phyloP scores from a whole-genome alignment of 75 land plant species.

The Picea sitchensis region DNA sequence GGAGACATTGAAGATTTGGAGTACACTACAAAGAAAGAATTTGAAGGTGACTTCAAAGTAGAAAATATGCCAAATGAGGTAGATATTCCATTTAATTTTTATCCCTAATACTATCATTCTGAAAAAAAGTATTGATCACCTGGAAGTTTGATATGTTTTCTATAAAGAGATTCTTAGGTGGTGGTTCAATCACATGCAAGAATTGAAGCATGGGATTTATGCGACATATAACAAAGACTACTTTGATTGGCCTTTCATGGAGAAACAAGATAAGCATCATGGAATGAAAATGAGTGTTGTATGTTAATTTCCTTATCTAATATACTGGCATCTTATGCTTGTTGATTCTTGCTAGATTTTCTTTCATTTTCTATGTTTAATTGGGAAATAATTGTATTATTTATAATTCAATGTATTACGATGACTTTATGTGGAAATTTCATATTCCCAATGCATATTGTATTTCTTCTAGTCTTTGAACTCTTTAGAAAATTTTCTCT shows the following conservation, averaged over 20 bases:
- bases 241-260: conserved; percentile 98
- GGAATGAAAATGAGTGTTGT: conserved; percentile 88
- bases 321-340: conserved; percentile 1
- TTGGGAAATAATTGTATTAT: not conserved
- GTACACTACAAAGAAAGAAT: conserved; percentile 97
- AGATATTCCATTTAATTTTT: not conserved
- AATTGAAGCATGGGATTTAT: conserved; percentile 90
- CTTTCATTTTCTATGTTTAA: not conserved
- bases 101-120: not conserved
- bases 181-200: conserved; percentile 97
- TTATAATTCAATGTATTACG: not conserved
- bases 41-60: conserved; percentile 91
- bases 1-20: conserved; percentile 95
- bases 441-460: not conserved
- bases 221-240: conserved; percentile 98
- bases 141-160: conserved; percentile 11
- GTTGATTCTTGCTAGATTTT: not conserved
- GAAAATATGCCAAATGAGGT: conserved; percentile 92
- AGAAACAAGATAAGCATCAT: conserved; percentile 75
- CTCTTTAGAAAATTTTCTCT: not conserved
- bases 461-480: not conserved
- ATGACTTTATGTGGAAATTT: not conserved
- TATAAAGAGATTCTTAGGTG: conserved; percentile 71
- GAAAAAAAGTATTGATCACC: not conserved
- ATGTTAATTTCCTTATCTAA: conserved; percentile 24